Evolutionary conservation across 352 stramenopile species (phyloP).

Genomic region (Thraustotheca clavata): DNA sequence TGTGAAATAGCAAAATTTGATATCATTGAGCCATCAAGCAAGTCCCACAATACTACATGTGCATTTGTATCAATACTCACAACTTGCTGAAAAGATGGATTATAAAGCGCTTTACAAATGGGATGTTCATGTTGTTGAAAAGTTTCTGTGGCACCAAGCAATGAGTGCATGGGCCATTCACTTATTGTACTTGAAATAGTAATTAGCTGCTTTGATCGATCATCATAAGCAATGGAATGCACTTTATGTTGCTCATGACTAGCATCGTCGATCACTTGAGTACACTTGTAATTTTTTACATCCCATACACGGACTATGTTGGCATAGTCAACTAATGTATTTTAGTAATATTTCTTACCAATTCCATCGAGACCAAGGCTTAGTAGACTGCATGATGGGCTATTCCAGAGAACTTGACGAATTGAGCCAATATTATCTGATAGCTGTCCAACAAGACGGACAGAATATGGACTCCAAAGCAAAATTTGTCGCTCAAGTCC

Average conservation of each 20-base stretch:
- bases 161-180: neutral
- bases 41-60: conserved; percentile 27
- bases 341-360: neutral
- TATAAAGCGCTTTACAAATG: conserved; percentile 60
- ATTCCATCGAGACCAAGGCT: conserved; percentile 22
- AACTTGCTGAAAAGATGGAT: conserved; percentile 76
- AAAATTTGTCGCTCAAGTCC: conserved; percentile 81
- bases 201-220: neutral
- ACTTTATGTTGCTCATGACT: conserved; percentile 1
- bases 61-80: conserved; percentile 46
- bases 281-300: conserved; percentile 65
- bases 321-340: neutral
- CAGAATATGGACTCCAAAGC: conserved; percentile 85
- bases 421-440: conserved; percentile 22
- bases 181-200: conserved; percentile 2
- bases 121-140: conserved; percentile 31
- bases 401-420: conserved; percentile 21
- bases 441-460: conserved; percentile 21
- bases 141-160: neutral
- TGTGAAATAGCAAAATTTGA: conserved; percentile 24
- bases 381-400: conserved; percentile 14
- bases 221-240: neutral
- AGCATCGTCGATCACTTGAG: conserved; percentile 25
- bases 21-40: conserved; percentile 27
- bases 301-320: conserved; percentile 40